Percentiles rank a stretch among this genome's conserved stretches.
phyloP scores from a whole-genome alignment of 1,284 basidiomycete species.

The Boletus sp. region DNA sequence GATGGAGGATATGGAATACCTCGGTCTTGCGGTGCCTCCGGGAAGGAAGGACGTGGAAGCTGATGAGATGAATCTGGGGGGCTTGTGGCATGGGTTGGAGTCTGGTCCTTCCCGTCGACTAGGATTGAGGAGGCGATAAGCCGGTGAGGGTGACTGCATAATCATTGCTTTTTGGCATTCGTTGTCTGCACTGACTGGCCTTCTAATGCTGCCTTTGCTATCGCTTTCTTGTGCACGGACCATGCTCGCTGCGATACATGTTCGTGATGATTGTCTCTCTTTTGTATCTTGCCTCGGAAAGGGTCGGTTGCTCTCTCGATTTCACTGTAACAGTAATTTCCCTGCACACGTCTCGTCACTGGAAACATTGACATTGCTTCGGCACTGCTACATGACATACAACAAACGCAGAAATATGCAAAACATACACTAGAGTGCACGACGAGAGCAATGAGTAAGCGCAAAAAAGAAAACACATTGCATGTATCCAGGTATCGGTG shows the following conservation, averaged over 20 bases:
- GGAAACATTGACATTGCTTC: background rate
- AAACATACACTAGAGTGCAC: background rate
- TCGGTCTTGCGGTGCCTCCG: slow-evolving; percentile 28
- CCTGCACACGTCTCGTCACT: background rate
- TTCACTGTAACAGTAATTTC: slow-evolving; percentile 4
- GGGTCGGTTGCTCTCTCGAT: background rate
- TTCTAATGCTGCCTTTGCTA: background rate
- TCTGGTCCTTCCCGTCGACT: slow-evolving; percentile 9
- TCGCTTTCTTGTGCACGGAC: slow-evolving; percentile 8
- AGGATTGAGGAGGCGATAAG: slow-evolving; percentile 15
- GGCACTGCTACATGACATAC: background rate
- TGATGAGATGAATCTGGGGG: slow-evolving; percentile 28
- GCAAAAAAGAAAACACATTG: background rate
- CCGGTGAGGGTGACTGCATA: background rate
- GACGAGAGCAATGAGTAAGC: background rate
- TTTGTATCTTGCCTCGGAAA: background rate
- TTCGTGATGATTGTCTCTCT: background rate
- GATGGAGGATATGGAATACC: slow-evolving; percentile 43
- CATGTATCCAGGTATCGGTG: slow-evolving; percentile 9
- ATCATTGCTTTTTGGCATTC: background rate
- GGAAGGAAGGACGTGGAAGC: background rate
- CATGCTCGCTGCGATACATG: slow-evolving; percentile 1
- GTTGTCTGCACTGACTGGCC: background rate
- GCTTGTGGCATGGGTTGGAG: slow-evolving; percentile 8
- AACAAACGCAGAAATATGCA: background rate